A percentile compares a stretch with the other conserved stretches of the same genome.
Evolutionary conservation across 2,329 filamentous ascomycete genomes (phyloP).

Genomic region (Phialophora expanda): DNA sequence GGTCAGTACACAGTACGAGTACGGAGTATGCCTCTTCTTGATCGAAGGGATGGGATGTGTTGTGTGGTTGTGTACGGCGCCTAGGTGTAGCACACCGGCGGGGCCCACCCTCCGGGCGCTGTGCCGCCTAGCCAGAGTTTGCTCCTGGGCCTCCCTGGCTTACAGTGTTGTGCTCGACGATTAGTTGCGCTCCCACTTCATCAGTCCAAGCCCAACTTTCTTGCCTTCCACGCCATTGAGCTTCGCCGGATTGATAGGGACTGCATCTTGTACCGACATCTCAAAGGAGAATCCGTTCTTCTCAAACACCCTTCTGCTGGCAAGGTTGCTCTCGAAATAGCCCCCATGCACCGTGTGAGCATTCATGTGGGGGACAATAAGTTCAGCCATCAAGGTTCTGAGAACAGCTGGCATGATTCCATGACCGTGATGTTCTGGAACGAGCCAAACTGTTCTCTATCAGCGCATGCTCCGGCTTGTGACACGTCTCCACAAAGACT

Average conservation of each 20-base stretch:
- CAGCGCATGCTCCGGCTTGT: not conserved
- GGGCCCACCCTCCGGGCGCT: not conserved
- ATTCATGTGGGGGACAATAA: conserved; percentile 43
- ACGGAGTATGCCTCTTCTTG: not conserved
- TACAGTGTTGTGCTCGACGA: not conserved
- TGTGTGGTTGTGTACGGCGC: too few species aligned
- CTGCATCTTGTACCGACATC: conserved; percentile 12
- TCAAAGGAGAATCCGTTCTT: conserved; percentile 41
- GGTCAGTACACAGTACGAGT: not conserved
- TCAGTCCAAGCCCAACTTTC: conserved; percentile 24
- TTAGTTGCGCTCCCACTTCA: conserved; percentile 16
- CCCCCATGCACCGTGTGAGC: conserved; percentile 35
- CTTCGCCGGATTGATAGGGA: conserved; percentile 20
- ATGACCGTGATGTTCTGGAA: conserved; percentile 40
- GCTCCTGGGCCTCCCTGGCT: not conserved
- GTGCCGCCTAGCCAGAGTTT: not conserved
- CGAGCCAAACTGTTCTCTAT: conserved; percentile 32
- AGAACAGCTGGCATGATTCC: conserved; percentile 43
- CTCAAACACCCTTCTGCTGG: conserved; percentile 41
- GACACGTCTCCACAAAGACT: not conserved
- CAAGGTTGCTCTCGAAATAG: conserved; percentile 40
- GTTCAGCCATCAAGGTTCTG: conserved; percentile 38
- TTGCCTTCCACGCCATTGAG: conserved; percentile 1
- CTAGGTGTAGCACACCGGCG: not conserved
- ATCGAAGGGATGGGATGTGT: not conserved